Conservation (phyloP, 2,329 filamentous ascomycete species). For the Colletotrichum liriopes region DNA sequence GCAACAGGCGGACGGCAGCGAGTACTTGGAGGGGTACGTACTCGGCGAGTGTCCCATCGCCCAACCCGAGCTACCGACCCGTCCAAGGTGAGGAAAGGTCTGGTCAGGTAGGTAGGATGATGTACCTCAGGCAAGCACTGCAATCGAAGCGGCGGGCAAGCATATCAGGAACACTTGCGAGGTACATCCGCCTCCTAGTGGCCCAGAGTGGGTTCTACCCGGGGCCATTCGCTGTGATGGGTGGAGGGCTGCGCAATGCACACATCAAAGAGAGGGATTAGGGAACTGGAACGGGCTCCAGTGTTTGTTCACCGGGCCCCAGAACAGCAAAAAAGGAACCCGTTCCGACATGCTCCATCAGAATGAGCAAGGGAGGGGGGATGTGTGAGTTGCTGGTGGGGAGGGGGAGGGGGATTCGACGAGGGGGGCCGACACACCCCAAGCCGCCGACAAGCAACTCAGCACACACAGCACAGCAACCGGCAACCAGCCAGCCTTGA, state of each 20-base stretch:
- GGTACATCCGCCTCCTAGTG: conserved; percentile 19
- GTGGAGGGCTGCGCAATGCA: conserved; percentile 30
- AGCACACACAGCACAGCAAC: conserved; percentile 13
- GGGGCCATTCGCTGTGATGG: conserved; percentile 23
- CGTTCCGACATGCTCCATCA: conserved; percentile 25
- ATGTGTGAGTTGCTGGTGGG: conserved; percentile 19
- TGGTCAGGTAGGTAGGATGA: not conserved
- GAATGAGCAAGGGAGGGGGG: conserved; percentile 40
- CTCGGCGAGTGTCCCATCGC: not conserved
- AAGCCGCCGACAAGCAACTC: conserved; percentile 6
- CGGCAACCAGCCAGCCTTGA: conserved; percentile 15
- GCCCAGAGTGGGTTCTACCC: not conserved
- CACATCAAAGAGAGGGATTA: conserved; percentile 31
- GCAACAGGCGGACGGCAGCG: conserved; percentile 27
- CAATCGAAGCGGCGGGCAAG: conserved; percentile 6
- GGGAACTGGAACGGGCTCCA: conserved; percentile 20
- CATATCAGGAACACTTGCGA: conserved; percentile 11
- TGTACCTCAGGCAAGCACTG: conserved; percentile 17
- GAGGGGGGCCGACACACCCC: conserved; percentile 4
- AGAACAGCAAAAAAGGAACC: conserved; percentile 22
- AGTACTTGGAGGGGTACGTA: conserved; percentile 17
- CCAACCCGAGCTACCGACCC: not conserved
- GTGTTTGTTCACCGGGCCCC: conserved; percentile 39
- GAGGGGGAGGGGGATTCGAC: conserved; percentile 21
- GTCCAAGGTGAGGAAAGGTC: conserved; percentile 10